Conservation (phyloP, 192 early-diverging fungal species). For the Gonapodya sp. region DNA sequence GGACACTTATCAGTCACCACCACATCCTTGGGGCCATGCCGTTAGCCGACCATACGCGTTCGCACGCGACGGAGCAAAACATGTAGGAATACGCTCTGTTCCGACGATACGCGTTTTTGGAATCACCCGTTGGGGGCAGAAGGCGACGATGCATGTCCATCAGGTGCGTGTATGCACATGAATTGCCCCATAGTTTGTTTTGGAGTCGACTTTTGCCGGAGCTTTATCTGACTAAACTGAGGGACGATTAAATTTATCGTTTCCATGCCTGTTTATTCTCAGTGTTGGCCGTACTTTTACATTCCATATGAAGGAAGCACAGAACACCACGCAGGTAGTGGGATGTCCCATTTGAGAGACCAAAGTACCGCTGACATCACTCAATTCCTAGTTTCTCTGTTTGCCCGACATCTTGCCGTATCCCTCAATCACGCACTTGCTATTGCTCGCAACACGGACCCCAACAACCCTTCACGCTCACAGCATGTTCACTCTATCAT, state of each 20-base stretch:
- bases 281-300: constrained; percentile 75
- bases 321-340: too few species aligned
- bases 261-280: not conserved
- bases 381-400: too few species aligned
- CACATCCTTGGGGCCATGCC: not conserved
- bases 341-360: too few species aligned
- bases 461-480: constrained; percentile 35
- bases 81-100: constrained; percentile 20
- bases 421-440: constrained; percentile 64
- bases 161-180: constrained; percentile 30
- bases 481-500: constrained; percentile 38
- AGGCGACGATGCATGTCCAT: constrained; percentile 75
- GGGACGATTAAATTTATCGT: too few species aligned
- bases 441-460: constrained; percentile 19
- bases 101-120: constrained; percentile 81
- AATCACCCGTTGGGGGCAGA: constrained; percentile 54
- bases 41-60: not conserved
- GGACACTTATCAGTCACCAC: not conserved
- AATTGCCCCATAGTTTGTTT: too few species aligned
- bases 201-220: too few species aligned
- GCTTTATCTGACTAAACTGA: too few species aligned
- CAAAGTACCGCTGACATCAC: too few species aligned
- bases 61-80: not conserved
- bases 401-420: constrained; percentile 39
- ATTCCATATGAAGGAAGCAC: constrained; percentile 57